Evolutionary conservation across 768 basidiomycete genomes (phyloP), one percentile per base, ranked within the genome.

Genomic region (Termitomyces sp.): DNA sequence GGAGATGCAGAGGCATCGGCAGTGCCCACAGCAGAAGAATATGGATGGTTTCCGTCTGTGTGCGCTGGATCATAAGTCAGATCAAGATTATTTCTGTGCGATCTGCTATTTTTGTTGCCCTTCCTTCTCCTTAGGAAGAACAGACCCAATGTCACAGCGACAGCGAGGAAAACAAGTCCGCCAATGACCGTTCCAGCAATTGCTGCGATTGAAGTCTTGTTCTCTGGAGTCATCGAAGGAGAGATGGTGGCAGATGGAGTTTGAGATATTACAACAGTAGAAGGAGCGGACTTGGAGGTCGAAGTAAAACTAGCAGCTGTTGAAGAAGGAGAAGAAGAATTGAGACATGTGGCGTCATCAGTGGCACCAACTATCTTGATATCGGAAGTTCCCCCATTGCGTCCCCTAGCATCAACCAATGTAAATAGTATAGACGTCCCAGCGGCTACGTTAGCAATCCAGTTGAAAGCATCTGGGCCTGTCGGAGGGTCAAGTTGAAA

Each of bases 341-440:
- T 77, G 23, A 89, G 67, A 62, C 88, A 90, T 19, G 74, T 73
- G 23, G 57, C 64, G 52, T 82, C 75, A 57, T 74, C 75, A 1
- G 83, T 79, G 31, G 65, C 66, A 9, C 74, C 73, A 17, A 89
- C 83, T 5, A 60, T 66, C 58, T 66, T 62, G n/a, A 82, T 57
- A 60, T 82, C 76, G n/a, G 84, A 83, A 55, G 76, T 75, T 19
- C 87, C 87, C 49, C 88, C 87, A 54, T 75, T 73, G 45, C 73
- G 69, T 11, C 80, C 79, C 48, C 62, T 56, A 11, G 79, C 66
- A 60, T 85, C 84, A 2, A 74, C 69, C 79, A 87, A 74, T 41
- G 77, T 61, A 51, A 87, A 87, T 12, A 89, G 54, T 47, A 87
- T 66, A 3, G 75, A 73, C 1, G 84, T 89, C 5, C 84, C 83